phyloP scores from a whole-genome alignment of 2,329 filamentous ascomycete species.

The Phoma sp. region DNA sequence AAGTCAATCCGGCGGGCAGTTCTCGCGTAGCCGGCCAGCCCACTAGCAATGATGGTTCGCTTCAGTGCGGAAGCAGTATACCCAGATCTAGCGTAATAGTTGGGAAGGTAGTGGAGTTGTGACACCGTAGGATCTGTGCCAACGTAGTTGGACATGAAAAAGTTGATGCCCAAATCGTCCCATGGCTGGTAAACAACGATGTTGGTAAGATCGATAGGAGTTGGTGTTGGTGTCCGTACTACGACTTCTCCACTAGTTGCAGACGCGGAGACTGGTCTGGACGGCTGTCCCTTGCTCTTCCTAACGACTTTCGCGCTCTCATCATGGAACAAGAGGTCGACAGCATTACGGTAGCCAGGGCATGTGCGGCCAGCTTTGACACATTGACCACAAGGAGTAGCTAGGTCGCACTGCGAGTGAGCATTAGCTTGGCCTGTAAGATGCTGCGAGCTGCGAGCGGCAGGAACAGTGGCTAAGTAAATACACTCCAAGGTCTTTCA shows the following conservation, averaged over 20 bases:
- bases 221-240: slow-evolving; percentile 1
- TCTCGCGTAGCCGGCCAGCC: slow-evolving; percentile 34
- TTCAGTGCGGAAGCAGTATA: slow-evolving; percentile 23
- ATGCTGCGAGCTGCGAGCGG: neutral
- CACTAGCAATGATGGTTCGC: slow-evolving; percentile 32
- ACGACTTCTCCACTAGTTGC: neutral
- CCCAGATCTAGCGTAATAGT: slow-evolving; percentile 25
- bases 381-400: slow-evolving; percentile 37
- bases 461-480: neutral
- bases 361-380: slow-evolving; percentile 33
- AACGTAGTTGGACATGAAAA: slow-evolving; percentile 40
- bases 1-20: slow-evolving; percentile 22
- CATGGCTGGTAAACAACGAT: slow-evolving; percentile 33
- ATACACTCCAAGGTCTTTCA: neutral
- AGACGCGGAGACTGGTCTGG: neutral
- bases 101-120: slow-evolving; percentile 34
- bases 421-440: slow-evolving; percentile 4
- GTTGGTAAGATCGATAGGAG: slow-evolving; percentile 18
- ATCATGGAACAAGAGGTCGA: slow-evolving; percentile 40
- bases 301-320: slow-evolving; percentile 31
- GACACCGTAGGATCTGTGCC: slow-evolving; percentile 27
- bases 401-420: slow-evolving; percentile 33
- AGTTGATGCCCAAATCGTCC: slow-evolving; percentile 35
- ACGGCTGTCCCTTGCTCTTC: slow-evolving; percentile 18
- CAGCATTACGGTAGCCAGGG: slow-evolving; percentile 35